Evolutionary conservation across 2,329 filamentous ascomycete genomes (phyloP).

Genomic region (Apiospora arundinis): DNA sequence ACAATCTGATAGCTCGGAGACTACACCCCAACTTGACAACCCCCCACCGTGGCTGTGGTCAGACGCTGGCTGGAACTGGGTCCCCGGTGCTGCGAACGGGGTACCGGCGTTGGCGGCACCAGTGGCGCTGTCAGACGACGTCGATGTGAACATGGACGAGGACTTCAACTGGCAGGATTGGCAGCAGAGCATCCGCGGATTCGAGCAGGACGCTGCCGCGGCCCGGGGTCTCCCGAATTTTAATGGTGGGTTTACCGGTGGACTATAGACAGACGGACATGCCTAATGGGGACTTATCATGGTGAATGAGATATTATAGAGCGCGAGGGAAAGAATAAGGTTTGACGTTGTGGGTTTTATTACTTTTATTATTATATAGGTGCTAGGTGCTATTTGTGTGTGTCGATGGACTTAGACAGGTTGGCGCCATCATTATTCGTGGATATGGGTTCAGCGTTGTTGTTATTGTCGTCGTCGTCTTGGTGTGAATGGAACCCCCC

Average conservation of each 20-base stretch:
- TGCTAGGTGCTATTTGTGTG: not conserved
- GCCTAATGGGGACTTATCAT: not conserved
- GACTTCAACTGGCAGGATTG: conserved; percentile 58
- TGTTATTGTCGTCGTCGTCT: not conserved
- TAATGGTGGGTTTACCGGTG: conserved; percentile 10
- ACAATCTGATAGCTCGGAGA: not conserved
- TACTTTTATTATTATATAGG: no score
- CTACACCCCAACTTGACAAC: conserved; percentile 34
- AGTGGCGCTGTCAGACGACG: conserved; percentile 32
- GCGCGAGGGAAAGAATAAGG: not conserved
- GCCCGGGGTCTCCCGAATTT: conserved; percentile 30
- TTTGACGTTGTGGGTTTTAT: not conserved
- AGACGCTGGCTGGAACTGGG: conserved; percentile 31
- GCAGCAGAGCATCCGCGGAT: conserved; percentile 49
- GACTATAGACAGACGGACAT: not conserved
- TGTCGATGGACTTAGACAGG: not conserved
- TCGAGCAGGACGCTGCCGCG: conserved; percentile 43
- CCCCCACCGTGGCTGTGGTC: conserved; percentile 52
- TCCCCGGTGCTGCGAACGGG: not conserved
- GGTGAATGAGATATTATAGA: not conserved
- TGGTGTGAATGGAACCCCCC: not conserved
- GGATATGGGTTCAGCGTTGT: conserved; percentile 8
- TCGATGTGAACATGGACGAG: conserved; percentile 43
- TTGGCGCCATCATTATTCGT: not conserved
- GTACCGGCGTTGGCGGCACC: not conserved